Base-by-base conservation (phyloP, 768 basidiomycete genomes). In the Russula sp. region DNA sequence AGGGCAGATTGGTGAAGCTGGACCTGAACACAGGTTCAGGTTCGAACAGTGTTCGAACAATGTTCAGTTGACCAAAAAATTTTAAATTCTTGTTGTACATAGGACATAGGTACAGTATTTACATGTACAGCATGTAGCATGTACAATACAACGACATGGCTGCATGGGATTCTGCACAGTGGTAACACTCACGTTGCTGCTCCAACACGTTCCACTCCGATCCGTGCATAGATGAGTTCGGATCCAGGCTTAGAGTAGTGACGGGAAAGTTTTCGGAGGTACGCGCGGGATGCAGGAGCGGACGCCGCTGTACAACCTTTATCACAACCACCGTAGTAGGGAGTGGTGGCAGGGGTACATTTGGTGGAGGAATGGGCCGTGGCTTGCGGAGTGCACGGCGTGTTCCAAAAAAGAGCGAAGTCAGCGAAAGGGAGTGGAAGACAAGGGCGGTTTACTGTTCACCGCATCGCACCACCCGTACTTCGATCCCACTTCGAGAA, bases 401-500 rank as follows among this genome's bases (percentile, higher is more conserved):
- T 16, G 66, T 30, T 34, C 67, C 67, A n/a, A 20, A 32, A 30
- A 38, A 11, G 46, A 53, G 10, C 1, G 14, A 8, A 22, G n/a
- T 46, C 44, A 46, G 44, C 42, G 10, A 3, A 10, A 22, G n/a
- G 10, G n/a, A n/a, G 44, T 11, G n/a, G 10, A 46, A 22, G 9
- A 46, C 4, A n/a, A n/a, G 44, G n/a, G 9, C 10, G 2, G 9
- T 14, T 44, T 8, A 16, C 28, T 34, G 26, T 66, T 53, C 55
- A 69, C 68, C 66, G 66, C 36, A 67, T 32, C 11, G 63, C 51
- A 9, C 57, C 55, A 32, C 66, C 32, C 20, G 20, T 44, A 13
- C 66, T 64, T n/a, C n/a, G n/a, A n/a, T n/a, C n/a, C 68, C 66
- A 38, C 62, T 67, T 18, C 66, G 66, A 46, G 66, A 58, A 40